Base-by-base conservation (phyloP, 2,329 filamentous ascomycete species). In the Paraphaeosphaeria minitans region DNA sequence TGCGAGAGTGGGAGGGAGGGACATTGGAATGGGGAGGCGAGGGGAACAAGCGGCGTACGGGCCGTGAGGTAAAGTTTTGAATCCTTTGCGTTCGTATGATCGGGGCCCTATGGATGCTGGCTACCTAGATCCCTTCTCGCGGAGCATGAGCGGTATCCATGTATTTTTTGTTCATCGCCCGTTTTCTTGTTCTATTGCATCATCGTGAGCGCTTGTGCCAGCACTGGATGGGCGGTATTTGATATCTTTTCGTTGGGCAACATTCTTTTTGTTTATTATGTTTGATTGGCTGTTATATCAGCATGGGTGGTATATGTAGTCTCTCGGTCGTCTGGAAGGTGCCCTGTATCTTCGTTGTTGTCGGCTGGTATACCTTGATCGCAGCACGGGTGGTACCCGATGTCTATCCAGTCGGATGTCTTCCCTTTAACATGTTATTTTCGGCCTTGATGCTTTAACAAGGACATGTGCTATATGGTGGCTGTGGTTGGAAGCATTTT, bases 1-100 rank as follows among this genome's bases (percentile, higher is more conserved):
- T 41, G 56, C 8, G 63, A 68, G 56, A 56, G 58, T 1, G 54
- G 48, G 24, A 29, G 48, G 22, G 61, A 64, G 8, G 57, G 47
- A 6, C 52, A 59, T 33, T 66, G 61, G 61, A 60, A 59, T 56
- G 16, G 53, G 12, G 53, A 51, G n/a, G 49, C 57, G 6, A 21
- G 50, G 10, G 29, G 12, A n/a, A n/a, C n/a, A n/a, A n/a, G n/a
- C n/a, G n/a, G n/a, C n/a, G n/a, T n/a, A n/a, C n/a, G n/a, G n/a
- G n/a, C n/a, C n/a, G n/a, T n/a, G n/a, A n/a, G n/a, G n/a, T n/a
- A n/a, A n/a, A n/a, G n/a, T n/a, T n/a, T n/a, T n/a, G n/a, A n/a
- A n/a, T n/a, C n/a, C n/a, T n/a, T n/a, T n/a, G n/a, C n/a, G n/a
- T n/a, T n/a, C n/a, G n/a, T n/a, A n/a, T n/a, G n/a, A n/a, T n/a